Evolutionary conservation across 441 rosid species (phyloP).

Genomic region (Melastoma candidum): DNA sequence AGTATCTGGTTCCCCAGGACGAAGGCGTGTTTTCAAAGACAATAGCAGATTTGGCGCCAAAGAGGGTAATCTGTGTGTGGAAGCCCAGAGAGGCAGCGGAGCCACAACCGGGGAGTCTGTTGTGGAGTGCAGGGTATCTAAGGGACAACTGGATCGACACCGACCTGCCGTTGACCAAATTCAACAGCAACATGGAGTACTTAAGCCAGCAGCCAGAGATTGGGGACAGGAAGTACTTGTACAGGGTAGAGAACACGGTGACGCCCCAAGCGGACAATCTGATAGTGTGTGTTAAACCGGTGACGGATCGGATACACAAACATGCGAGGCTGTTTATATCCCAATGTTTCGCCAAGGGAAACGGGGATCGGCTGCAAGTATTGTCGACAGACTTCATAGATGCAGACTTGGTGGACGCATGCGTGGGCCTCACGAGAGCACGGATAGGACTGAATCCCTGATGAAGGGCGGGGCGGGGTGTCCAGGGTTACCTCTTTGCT

Average conservation of each 20-base stretch:
- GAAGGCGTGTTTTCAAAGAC: constrained; percentile 53
- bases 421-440: constrained; percentile 10
- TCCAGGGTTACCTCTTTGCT: too few relatives aligned
- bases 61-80: constrained; percentile 80
- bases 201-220: constrained; percentile 50
- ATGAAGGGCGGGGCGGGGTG: too few relatives aligned
- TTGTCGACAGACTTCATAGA: constrained; percentile 14
- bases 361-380: constrained; percentile 8
- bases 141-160: constrained; percentile 93
- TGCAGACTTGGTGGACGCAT: constrained; percentile 12
- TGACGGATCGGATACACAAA: constrained; percentile 8
- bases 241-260: constrained; percentile 85
- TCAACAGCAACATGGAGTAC: constrained; percentile 66
- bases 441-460: too few relatives aligned
- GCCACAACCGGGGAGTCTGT: constrained; percentile 48
- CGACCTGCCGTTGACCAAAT: constrained; percentile 80
- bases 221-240: constrained; percentile 49
- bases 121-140: constrained; percentile 65
- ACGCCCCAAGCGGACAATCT: constrained; percentile 89
- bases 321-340: constrained; percentile 13
- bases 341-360: constrained; percentile 7
- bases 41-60: constrained; percentile 54
- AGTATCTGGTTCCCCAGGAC: constrained; percentile 60
- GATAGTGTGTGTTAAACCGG: constrained; percentile 41
- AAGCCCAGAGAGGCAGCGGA: constrained; percentile 66